Percentiles rank a stretch among this genome's conserved stretches.
phyloP scores from a whole-genome alignment of 2,329 filamentous ascomycete genomes.

The Aureobasidium sp. region DNA sequence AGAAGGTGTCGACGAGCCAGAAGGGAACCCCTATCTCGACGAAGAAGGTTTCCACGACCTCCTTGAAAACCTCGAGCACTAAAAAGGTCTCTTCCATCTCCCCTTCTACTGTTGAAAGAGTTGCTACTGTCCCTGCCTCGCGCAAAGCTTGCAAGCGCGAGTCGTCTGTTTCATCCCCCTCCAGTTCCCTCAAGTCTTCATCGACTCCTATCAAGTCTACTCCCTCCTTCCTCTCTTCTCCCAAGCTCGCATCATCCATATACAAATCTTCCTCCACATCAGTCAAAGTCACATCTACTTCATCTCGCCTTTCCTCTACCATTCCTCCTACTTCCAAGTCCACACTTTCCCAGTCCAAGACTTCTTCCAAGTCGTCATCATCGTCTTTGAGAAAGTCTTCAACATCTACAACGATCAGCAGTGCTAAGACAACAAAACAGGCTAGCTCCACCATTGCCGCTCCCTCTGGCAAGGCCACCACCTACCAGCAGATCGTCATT shows the following conservation, averaged over 20 bases:
- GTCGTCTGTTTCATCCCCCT: neutral
- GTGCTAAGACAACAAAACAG: neutral
- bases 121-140: neutral
- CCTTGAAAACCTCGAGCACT: conserved; percentile 10
- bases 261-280: neutral
- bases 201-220: neutral
- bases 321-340: neutral
- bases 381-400: neutral
- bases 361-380: neutral
- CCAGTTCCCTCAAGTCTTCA: neutral
- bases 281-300: neutral
- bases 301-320: neutral
- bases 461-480: conserved; percentile 14
- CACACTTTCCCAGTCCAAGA: neutral
- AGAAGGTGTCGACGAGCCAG: neutral
- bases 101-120: conserved; percentile 8
- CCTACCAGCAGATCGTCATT: conserved; percentile 40
- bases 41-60: conserved; percentile 10
- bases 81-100: conserved; percentile 7
- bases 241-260: neutral
- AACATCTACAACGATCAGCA: conserved; percentile 13
- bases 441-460: conserved; percentile 5
- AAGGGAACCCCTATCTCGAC: neutral
- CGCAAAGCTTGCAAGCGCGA: conserved; percentile 9
- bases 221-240: neutral